phyloP scores from a whole-genome alignment of 2,329 filamentous ascomycete species.

The Coniochaeta prunicola region DNA sequence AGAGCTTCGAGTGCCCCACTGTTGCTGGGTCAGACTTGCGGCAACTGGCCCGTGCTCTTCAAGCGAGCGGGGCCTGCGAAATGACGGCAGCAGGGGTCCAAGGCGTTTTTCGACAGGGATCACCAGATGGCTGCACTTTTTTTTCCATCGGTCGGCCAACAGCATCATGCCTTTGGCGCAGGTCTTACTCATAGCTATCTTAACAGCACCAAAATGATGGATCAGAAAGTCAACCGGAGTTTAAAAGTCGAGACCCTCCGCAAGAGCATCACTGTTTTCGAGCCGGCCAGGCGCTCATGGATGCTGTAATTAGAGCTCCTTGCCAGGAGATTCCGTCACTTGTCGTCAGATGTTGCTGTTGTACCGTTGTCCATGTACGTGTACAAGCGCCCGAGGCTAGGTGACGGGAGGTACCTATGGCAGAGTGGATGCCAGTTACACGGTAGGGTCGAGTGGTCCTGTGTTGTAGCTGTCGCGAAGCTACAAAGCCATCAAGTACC shows the following conservation, averaged over 20 bases:
- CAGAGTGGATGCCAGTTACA: background rate
- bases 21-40: background rate
- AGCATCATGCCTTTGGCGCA: background rate
- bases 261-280: background rate
- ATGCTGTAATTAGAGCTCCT: too few species aligned
- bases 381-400: background rate
- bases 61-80: background rate
- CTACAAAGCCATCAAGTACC: background rate
- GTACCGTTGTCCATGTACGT: too few species aligned
- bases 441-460: background rate
- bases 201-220: too few species aligned
- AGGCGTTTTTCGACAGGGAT: constrained; percentile 2
- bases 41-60: constrained; percentile 1
- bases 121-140: background rate
- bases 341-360: background rate
- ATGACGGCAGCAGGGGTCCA: constrained; percentile 2
- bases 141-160: background rate
- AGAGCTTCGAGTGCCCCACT: background rate
- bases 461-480: background rate
- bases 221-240: background rate
- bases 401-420: background rate
- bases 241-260: background rate
- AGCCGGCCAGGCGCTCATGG: background rate
- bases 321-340: too few species aligned
- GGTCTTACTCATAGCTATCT: too few species aligned